phyloP scores from a whole-genome alignment of 1,284 basidiomycete genomes.

The Rhizoctonia solani region DNA sequence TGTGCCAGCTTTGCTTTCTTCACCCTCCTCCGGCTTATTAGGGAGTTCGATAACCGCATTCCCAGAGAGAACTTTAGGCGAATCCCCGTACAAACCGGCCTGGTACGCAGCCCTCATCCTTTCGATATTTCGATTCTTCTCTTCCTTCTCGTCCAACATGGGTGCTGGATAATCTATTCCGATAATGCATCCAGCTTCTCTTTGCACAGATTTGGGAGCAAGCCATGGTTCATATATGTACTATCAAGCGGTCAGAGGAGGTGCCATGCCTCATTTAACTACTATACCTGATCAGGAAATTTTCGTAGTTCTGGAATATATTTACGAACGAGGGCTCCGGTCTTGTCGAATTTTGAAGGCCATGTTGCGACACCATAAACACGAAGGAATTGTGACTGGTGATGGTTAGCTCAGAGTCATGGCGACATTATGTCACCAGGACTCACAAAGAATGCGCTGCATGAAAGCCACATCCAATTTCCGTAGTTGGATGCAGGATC shows the following conservation, averaged over 20 bases:
- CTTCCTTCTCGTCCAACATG: conserved; percentile 48
- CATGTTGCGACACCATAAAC: conserved; percentile 51
- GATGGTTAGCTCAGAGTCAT: conserved; percentile 15
- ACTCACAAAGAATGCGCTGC: conserved; percentile 51
- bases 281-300: conserved; percentile 50
- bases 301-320: conserved; percentile 52
- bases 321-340: conserved; percentile 50
- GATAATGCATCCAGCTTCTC: conserved; percentile 48
- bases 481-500: conserved; percentile 50
- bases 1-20: neutral
- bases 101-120: conserved; percentile 47
- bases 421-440: conserved; percentile 36
- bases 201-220: conserved; percentile 46
- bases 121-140: conserved; percentile 39
- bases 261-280: conserved; percentile 21
- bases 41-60: conserved; percentile 41
- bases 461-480: conserved; percentile 57
- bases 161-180: conserved; percentile 49
- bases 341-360: conserved; percentile 52
- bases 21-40: conserved; percentile 22
- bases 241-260: conserved; percentile 34
- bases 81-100: conserved; percentile 43
- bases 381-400: conserved; percentile 41
- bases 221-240: conserved; percentile 50
- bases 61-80: conserved; percentile 44